Percentiles rank a stretch among this genome's conserved stretches.
phyloP scores from a whole-genome alignment of 257 asterid species.

The Solanum corneliomulleri region DNA sequence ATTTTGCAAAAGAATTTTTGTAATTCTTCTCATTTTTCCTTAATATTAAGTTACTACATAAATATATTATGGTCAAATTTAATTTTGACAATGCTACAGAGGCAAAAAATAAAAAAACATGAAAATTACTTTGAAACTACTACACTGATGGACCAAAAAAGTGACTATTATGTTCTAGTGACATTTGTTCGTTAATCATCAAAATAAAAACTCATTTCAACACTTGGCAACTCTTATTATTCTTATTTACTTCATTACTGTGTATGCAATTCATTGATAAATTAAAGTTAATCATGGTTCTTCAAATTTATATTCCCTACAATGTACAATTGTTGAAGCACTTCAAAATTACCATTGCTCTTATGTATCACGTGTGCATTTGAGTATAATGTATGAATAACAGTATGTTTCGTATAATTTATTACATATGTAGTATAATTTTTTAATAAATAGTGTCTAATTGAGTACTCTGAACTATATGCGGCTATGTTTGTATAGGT shows the following conservation, averaged over 20 bases:
- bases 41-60: neutral
- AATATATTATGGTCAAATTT: too few relatives aligned
- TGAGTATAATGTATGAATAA: neutral
- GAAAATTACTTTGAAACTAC: neutral
- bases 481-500: too few relatives aligned
- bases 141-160: neutral
- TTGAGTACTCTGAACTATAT: too few relatives aligned
- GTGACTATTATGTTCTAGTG: neutral
- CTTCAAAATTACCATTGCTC: neutral
- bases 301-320: neutral
- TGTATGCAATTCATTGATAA: neutral
- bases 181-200: neutral
- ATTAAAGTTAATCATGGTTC: neutral
- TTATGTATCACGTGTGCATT: neutral
- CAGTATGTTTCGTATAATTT: too few relatives aligned
- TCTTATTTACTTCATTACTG: neutral
- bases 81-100: too few relatives aligned
- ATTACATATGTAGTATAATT: too few relatives aligned
- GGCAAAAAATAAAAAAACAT: too few relatives aligned
- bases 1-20: too few relatives aligned
- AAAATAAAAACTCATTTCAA: neutral
- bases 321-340: neutral
- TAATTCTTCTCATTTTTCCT: too few relatives aligned
- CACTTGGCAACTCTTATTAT: neutral
- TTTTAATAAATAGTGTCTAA: accelerated